Evolutionary conservation across 257 asterid genomes (phyloP).

Genomic region (Striga asiatica): DNA sequence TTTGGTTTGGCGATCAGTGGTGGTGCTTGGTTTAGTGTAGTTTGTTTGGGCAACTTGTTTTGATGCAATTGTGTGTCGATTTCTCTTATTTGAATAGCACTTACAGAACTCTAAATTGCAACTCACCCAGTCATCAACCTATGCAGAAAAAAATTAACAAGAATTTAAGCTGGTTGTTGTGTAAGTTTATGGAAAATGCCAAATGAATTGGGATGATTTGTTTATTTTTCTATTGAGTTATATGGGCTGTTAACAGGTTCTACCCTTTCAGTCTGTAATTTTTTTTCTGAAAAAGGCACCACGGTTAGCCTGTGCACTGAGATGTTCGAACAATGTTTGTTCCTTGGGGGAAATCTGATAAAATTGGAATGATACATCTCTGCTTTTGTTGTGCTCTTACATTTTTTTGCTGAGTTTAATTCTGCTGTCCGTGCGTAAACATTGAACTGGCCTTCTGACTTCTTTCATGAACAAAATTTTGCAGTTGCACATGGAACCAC

Average conservation of each 20-base stretch:
- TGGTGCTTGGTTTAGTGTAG: neutral
- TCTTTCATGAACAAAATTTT: slow-evolving; percentile 5
- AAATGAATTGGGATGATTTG: neutral
- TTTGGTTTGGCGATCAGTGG: neutral
- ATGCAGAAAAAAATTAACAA: too few relatives aligned
- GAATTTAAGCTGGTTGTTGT: too few relatives aligned
- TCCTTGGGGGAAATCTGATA: too few relatives aligned
- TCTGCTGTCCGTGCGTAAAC: neutral
- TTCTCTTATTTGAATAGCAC: too few relatives aligned
- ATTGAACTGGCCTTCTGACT: slow-evolving; percentile 1
- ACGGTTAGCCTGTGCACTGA: neutral
- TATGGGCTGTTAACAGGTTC: neutral
- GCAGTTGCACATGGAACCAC: slow-evolving; percentile 36
- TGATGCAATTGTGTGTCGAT: neutral
- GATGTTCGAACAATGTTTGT: neutral
- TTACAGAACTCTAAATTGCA: neutral
- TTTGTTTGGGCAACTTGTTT: neutral
- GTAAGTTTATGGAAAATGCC: neutral
- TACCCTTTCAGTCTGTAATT: too few relatives aligned
- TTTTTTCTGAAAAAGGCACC: too few relatives aligned
- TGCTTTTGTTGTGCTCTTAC: neutral
- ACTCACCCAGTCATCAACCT: too few relatives aligned
- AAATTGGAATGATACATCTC: neutral
- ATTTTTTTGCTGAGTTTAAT: neutral
- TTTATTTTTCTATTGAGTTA: neutral